Base-by-base conservation (phyloP, 352 stramenopile species). In the Blastocystis hominis region DNA sequence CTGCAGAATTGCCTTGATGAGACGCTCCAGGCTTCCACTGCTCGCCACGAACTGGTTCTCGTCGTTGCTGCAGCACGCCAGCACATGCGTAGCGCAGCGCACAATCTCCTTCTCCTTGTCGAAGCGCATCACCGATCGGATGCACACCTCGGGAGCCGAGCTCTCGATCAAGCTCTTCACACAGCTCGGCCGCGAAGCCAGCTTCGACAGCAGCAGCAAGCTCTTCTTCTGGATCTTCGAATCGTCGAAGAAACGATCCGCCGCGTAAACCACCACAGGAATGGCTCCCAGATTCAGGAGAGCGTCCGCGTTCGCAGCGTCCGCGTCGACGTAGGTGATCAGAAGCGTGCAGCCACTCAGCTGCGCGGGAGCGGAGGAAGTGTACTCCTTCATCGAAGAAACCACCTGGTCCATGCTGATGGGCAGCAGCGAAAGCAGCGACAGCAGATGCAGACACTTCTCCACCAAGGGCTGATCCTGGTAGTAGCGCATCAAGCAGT, bases 161-260 rank as follows among this genome's bases (percentile, higher is more conserved):
- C 72, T 54, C 36, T 59, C 50, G 15, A 68, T 42, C 54, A 84
- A 53, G 20, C 7, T 24, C n/a, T 0, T 0, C 72, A 84, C 20
- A 53, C 72, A 84, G 3, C 38, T 53, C 5, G 42, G 38, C 20
- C 24, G 20, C 50, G 53, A 42, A 34, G 72, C 44, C n/a, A 84
- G 10, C 30, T 68, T 47, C 17, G 72, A 64, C 36, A 84, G 72
- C 13, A 84, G 38, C 24, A 68, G 50, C 72, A 84, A 1, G 34
- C 72, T 53, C 34, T 68, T 64, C 72, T 54, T 15, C 72, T 84
- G 72, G 36, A 84, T 84, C 47, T 13, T 10, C 3, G 68, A 9
- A 15, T 84, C 72, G 55, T 84, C 55, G 72, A 84, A 84, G 47
- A 69, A 84, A 15, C 72, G 72, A 20, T 84, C 72, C 50, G 68